Base-by-base conservation (phyloP, 2,329 filamentous ascomycete genomes). In the Talaromyces sp. region DNA sequence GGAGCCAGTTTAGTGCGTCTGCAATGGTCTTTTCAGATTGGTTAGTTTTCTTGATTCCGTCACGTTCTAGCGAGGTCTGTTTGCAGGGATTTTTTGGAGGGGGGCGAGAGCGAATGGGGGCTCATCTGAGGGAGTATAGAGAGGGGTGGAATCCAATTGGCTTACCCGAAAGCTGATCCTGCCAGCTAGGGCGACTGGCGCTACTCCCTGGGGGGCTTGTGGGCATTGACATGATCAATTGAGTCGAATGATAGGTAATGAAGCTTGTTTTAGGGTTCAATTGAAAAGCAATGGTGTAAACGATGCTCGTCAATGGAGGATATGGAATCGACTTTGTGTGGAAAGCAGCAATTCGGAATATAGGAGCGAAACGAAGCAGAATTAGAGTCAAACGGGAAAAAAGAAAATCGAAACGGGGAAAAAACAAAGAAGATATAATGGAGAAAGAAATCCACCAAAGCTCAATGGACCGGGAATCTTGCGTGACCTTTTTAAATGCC, bases 81-180 rank as follows among this genome's bases (percentile, higher is more conserved):
- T 13, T 4, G 9, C 24, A n/a, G 44, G 19, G 19, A 2, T 14
- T 19, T 32, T 14, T 2, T 16, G 24, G 27, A 20, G 27, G 29
- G 14, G 13, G n/a, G n/a, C n/a, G n/a, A n/a, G 11, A 13, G 17
- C 3, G 13, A 8, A 27, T 30, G 19, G 40, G 14, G 22, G 22
- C 13, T 60, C 42, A 58, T 49, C 57, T 47, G 55, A 42, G 7
- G 46, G 13, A 7, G 16, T 35, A 22, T 35, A 32, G 4, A 24
- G 29, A 42, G 41, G 48, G 27, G 35, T 27, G n/a, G n/a, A 22
- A 22, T 35, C 27, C 27, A 10, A 45, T 30, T 42, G 36, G 56
- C 74, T 51, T 74, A 86, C 83, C 76, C 71, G 80, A 74, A 42
- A 86, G 80, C 52, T 78, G 78, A 51, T 83, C 79, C 63, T 86